Evolutionary conservation across 1,284 basidiomycete species (phyloP).

Genomic region (Pseudozyma pruni): DNA sequence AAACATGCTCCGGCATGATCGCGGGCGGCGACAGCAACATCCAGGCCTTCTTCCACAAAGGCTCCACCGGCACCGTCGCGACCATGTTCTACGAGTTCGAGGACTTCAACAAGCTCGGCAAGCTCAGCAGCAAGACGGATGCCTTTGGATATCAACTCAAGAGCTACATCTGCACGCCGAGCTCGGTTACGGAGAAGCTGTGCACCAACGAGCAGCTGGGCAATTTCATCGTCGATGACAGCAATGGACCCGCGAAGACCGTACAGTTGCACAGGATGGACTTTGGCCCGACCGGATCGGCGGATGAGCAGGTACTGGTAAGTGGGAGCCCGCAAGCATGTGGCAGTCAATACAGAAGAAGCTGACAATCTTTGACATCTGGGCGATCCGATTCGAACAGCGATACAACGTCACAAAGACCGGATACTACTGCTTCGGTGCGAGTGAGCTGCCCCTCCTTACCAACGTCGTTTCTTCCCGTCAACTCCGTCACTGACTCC

Average conservation of each 20-base stretch:
- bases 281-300: slow-evolving; percentile 32
- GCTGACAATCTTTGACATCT: not conserved
- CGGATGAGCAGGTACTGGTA: slow-evolving; percentile 27
- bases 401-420: slow-evolving; percentile 82
- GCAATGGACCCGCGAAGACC: slow-evolving; percentile 19
- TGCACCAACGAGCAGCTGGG: slow-evolving; percentile 54
- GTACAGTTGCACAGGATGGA: slow-evolving; percentile 52
- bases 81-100: slow-evolving; percentile 95
- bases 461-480: not conserved
- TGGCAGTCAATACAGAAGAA: not conserved
- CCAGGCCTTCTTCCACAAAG: slow-evolving; percentile 77
- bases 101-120: slow-evolving; percentile 85
- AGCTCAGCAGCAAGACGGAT: slow-evolving; percentile 62
- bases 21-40: slow-evolving; percentile 81
- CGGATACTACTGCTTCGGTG: slow-evolving; percentile 94
- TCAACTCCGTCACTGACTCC: not conserved
- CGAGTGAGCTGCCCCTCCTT: slow-evolving; percentile 65
- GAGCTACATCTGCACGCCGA: slow-evolving; percentile 76
- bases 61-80: slow-evolving; percentile 86
- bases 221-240: slow-evolving; percentile 58
- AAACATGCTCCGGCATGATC: slow-evolving; percentile 97
- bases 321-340: not conserved
- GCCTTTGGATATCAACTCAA: slow-evolving; percentile 60
- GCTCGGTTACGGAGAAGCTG: slow-evolving; percentile 39
- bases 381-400: slow-evolving; percentile 14